Evolutionary conservation across 768 basidiomycete genomes (phyloP).

Genomic region (Leccinellum rugosiceps): DNA sequence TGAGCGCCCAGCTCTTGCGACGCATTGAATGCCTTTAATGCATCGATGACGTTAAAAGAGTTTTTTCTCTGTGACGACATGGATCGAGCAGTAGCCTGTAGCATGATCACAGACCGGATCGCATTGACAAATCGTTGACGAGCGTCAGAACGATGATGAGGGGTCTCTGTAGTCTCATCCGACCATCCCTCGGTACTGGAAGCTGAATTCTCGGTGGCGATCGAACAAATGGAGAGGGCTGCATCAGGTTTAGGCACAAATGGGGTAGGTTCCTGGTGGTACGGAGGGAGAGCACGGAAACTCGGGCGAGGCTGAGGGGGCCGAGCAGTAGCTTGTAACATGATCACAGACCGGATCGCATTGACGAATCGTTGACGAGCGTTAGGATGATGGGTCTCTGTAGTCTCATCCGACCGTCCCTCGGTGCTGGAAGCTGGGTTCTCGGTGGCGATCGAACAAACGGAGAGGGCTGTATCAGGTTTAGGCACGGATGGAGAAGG

Average conservation of each 20-base stretch:
- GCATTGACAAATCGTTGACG: slow-evolving; percentile 39
- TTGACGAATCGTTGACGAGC: slow-evolving; percentile 38
- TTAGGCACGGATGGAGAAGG: slow-evolving; percentile 14
- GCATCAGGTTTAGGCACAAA: slow-evolving; percentile 19
- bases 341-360: slow-evolving; percentile 47
- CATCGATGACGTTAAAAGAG: slow-evolving; percentile 38
- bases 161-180: slow-evolving; percentile 25
- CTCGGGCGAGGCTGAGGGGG: slow-evolving; percentile 18
- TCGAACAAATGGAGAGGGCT: slow-evolving; percentile 26
- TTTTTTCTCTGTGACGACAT: slow-evolving; percentile 31
- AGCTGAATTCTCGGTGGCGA: slow-evolving; percentile 24
- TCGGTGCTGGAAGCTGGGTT: slow-evolving; percentile 27
- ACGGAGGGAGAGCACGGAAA: slow-evolving; percentile 12
- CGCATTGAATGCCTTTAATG: slow-evolving; percentile 37
- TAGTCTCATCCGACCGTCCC: slow-evolving; percentile 27
- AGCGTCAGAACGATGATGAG: slow-evolving; percentile 29
- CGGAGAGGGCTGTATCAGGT: slow-evolving; percentile 24
- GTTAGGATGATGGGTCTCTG: slow-evolving; percentile 23
- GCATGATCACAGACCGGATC: slow-evolving; percentile 47
- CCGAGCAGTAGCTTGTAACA: slow-evolving; percentile 37
- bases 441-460: slow-evolving; percentile 25
- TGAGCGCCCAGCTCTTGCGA: slow-evolving; percentile 45
- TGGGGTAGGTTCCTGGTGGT: slow-evolving; percentile 22
- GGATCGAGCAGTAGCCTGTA: slow-evolving; percentile 33
- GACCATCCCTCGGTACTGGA: slow-evolving; percentile 26